These are phyloP conservation scores for Citrullus colocynthis DNA, from an alignment of 306 rosid species.

Conservation along the genomic window DNA sequence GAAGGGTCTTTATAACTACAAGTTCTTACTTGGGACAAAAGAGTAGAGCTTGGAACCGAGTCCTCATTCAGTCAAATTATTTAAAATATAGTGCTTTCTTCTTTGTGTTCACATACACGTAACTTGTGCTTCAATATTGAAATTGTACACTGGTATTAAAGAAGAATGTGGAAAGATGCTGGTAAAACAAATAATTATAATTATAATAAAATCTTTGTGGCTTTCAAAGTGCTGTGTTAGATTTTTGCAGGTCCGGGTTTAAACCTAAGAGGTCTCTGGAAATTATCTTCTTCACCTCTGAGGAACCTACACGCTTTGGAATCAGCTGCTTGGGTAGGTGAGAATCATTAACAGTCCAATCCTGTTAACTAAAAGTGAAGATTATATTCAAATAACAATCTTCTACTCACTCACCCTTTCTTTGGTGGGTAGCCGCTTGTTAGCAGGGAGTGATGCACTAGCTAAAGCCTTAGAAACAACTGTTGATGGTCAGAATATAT, in stretches of 20 bases:
- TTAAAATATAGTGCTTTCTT: background rate
- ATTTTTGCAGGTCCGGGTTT: constrained; percentile 59
- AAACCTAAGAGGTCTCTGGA: constrained; percentile 73
- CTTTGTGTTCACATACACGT: background rate
- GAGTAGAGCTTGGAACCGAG: background rate
- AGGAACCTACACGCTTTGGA: constrained; percentile 95
- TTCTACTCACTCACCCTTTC: constrained; percentile 11
- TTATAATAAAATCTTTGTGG: background rate
- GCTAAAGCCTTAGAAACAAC: constrained; percentile 47
- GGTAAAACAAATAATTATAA: background rate
- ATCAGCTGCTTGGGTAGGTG: constrained; percentile 94
- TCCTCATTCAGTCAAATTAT: background rate
- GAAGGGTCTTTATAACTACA: background rate
- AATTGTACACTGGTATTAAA: background rate
- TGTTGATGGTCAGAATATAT: constrained; percentile 58
- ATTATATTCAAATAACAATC: background rate
- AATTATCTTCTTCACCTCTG: constrained; percentile 81
- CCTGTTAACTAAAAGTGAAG: constrained; percentile 3
- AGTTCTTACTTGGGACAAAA: background rate
- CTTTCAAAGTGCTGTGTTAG: constrained; percentile 10
- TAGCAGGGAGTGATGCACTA: constrained; percentile 67
- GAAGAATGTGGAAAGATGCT: background rate
- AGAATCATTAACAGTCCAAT: constrained; percentile 5
- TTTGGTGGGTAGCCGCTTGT: constrained; percentile 55
- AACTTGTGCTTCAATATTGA: background rate